These are phyloP conservation scores for Meyerozyma carpophila DNA, from an alignment of 1,139 yeast genomes.

Conservation along the genomic window DNA sequence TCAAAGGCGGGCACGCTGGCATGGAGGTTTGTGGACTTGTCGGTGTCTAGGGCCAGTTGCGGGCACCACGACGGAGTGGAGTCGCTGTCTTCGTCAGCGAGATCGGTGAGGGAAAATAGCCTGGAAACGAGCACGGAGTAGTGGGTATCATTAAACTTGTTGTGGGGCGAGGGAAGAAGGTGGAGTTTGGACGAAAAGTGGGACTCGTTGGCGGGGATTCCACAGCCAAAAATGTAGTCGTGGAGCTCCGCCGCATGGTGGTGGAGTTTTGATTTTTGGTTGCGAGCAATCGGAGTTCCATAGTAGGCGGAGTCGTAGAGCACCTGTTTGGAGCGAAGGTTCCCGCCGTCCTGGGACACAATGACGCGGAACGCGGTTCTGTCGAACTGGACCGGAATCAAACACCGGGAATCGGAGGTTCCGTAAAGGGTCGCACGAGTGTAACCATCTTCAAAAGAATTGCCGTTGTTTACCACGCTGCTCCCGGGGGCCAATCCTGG, in stretches of 20 bases:
- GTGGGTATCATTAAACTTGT: conserved; percentile 21
- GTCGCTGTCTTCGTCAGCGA: conserved; percentile 30
- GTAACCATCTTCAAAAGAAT: conserved; percentile 37
- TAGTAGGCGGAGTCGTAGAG: conserved; percentile 41
- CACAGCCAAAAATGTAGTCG: conserved; percentile 54
- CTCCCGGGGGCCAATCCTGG: background rate
- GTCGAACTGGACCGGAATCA: conserved; percentile 28
- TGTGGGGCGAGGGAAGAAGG: conserved; percentile 37
- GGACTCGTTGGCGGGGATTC: conserved; percentile 47
- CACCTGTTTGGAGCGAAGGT: conserved; percentile 41
- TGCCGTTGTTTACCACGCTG: conserved; percentile 4
- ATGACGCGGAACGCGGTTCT: conserved; percentile 36
- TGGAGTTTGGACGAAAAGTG: conserved; percentile 44
- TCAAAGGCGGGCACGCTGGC: background rate
- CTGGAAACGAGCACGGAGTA: conserved; percentile 41
- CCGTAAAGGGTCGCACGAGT: conserved; percentile 41
- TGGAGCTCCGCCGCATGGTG: conserved; percentile 43
- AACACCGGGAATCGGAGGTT: conserved; percentile 24
- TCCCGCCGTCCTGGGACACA: conserved; percentile 51
- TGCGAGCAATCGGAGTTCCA: conserved; percentile 1
- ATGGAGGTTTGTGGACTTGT: conserved; percentile 8
- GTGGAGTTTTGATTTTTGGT: conserved; percentile 16
- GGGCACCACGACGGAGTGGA: conserved; percentile 12
- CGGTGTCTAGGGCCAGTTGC: background rate
- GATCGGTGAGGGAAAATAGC: conserved; percentile 37